Evolutionary conservation across 164 flowering plant species (phyloP), one percentile per base, ranked within the genome.

Genomic region (Stephania japonica): DNA sequence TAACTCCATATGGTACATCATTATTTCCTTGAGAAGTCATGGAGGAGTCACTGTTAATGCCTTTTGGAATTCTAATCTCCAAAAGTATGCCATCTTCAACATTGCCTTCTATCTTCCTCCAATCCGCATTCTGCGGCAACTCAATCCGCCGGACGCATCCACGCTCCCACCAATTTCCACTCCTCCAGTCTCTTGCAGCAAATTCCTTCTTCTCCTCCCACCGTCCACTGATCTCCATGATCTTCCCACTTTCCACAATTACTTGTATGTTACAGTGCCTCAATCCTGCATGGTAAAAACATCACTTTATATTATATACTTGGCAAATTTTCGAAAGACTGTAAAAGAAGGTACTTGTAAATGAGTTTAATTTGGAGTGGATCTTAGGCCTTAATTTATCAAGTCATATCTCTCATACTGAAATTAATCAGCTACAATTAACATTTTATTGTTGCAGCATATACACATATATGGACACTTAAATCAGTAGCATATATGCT

Each of bases 131-230:
- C 69, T 87, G 93, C 0, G 97, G 98, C 71, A 91, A 78, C 80
- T 94, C 97, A 32, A 94, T 82, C 78, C 94, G 81, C 72, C 98
- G 78, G n/a, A 88, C 97, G 64, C 70, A 91, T 3, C 98, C 97
- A 65, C 77, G 73, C 73, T 88, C 95, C 98, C 98, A 94, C 98
- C 97, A 94, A 19, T 86, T 71, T 2, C 85, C 78, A 63, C 82
- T 83, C 80, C 85, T 87, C 99, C 99, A 92, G 67, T 94, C 92
- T 69, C 75, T 85, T 16, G 78, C 44, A 67, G 81, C 85, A 6
- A 79, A 26, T 68, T 85, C 92, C 67, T 44, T 74, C 49, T 77
- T 80, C 59, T 77, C 84, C 84, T 80, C 89, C 90, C 87, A 87
- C 41, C 78, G 86, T 65, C 91, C 95, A 78, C 90, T 85, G 10